These are phyloP conservation scores for Leucosporidium creatinivorum DNA, from an alignment of 768 basidiomycete species.

Conservation along the genomic window DNA sequence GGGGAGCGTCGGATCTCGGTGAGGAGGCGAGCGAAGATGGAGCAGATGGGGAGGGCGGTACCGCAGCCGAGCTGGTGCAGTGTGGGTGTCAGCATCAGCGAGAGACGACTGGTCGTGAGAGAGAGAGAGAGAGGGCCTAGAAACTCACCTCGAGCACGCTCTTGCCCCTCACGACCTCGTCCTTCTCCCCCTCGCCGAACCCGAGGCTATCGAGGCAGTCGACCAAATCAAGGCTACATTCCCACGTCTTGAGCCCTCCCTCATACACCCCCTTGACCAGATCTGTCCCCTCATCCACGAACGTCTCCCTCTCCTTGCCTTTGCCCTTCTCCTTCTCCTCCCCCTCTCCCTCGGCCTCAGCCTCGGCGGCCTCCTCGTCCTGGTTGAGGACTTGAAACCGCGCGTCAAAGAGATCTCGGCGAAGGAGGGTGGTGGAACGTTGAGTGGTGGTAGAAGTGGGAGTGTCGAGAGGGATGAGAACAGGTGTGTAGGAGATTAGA, in stretches of 20 bases:
- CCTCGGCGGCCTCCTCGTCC: conserved; percentile 40
- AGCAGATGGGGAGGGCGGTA: conserved; percentile 75
- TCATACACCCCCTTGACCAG: conserved; percentile 88
- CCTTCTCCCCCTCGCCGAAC: conserved; percentile 33
- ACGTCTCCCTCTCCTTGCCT: conserved; percentile 45
- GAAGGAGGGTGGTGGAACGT: conserved; percentile 47
- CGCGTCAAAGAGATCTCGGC: conserved; percentile 88
- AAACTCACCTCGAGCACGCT: conserved; percentile 67
- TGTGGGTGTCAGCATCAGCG: background rate
- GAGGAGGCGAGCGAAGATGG: conserved; percentile 56
- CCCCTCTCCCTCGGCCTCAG: conserved; percentile 11
- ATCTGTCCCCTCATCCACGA: conserved; percentile 77
- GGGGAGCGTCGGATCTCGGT: conserved; percentile 27
- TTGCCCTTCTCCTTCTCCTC: conserved; percentile 12
- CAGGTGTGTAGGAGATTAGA: conserved; percentile 70
- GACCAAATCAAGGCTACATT: conserved; percentile 82
- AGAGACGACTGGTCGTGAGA: too few relatives aligned
- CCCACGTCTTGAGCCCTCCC: conserved; percentile 96
- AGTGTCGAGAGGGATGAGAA: conserved; percentile 50
- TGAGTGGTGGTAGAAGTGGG: conserved; percentile 29
- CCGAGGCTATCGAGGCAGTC: conserved; percentile 47
- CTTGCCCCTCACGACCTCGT: conserved; percentile 46
- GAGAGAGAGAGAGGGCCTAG: background rate
- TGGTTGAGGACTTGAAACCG: conserved; percentile 84
- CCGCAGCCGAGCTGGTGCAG: conserved; percentile 75